Base-by-base conservation (phyloP, 2,329 filamentous ascomycete genomes). In the Botrytis squamosa region DNA sequence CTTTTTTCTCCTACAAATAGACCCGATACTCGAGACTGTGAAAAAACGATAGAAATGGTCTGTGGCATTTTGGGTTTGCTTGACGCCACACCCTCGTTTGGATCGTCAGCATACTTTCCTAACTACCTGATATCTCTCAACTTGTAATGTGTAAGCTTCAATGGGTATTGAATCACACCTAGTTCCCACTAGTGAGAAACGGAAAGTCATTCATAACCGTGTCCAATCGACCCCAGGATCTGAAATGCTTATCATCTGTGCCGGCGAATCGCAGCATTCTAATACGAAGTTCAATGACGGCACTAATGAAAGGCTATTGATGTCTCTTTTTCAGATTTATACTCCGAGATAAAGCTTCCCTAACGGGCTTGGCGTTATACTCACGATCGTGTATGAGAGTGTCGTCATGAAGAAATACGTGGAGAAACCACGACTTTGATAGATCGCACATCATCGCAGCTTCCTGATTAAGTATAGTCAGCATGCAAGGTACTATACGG, bases 381-480 rank as follows among this genome's bases (percentile, higher is more conserved):
- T 38, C 46, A 4, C 60, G 36, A 63, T 40, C 60, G 25, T 63
- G 29, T 20, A 67, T 67, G 33, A 52, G 22, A 10, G 36, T 46
- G 29, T 36, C 20, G 25, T 40, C 14, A 67, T 67, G 46, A 55
- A 67, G 46, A 55, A 55, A 55, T 67, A 40, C 36, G 65, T 55
- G 65, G 46, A 55, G 46, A 68, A 68, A 40, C 25, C 46, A 68
- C 10, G 36, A 40, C 46, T 68, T 68, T 40, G 49, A 9, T 52
- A 20, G 22, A 67, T 22, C 33, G 33, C 33, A 55, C 16, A 29
- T 18, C 65, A 52, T 67, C 62, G 46, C 70, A 72, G 42, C 70
- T 72, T 52, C 70, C 70, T 72, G 60, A 59, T 72, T 66, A 18
- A 72, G 70, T 67, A 72, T 59, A 52, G 70, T 59, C 40, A 25